Conservation (phyloP, 352 stramenopile genomes). For the Bremia lactucae region DNA sequence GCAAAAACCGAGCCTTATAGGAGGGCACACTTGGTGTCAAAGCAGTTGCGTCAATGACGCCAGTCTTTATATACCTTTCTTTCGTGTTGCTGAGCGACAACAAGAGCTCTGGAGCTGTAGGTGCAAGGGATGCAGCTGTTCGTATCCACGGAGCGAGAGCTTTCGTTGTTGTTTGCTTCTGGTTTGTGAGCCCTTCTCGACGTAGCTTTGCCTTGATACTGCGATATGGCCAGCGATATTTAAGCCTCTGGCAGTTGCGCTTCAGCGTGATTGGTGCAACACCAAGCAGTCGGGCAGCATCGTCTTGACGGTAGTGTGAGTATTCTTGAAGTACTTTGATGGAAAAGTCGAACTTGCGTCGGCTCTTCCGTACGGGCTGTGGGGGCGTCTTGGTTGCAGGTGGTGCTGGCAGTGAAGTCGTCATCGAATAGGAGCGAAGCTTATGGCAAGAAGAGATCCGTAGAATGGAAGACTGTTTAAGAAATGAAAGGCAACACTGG, state of each 20-base stretch:
- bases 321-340: conserved; percentile 26
- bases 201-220: conserved; percentile 27
- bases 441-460: background rate
- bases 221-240: conserved; percentile 45
- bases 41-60: conserved; percentile 2
- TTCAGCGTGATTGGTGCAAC: conserved; percentile 57
- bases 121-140: background rate
- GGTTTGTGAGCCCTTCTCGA: conserved; percentile 10
- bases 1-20: background rate
- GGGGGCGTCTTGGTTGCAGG: background rate
- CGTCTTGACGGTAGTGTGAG: conserved; percentile 37
- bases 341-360: conserved; percentile 36
- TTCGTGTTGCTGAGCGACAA: conserved; percentile 4
- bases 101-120: conserved; percentile 5
- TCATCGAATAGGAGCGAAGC: background rate
- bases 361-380: conserved; percentile 23
- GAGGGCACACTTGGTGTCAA: background rate
- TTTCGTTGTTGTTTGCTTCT: background rate
- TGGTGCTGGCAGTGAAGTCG: background rate
- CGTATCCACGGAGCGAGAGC: background rate
- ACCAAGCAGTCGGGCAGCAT: conserved; percentile 30
- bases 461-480: conserved; percentile 9
- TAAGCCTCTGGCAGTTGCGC: conserved; percentile 34
- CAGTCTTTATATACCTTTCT: conserved; percentile 3
- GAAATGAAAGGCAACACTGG: conserved; percentile 15